Percentiles rank a stretch among this genome's conserved stretches.
Conservation (phyloP, 306 rosid species). For the Dicorynia guianensis region DNA sequence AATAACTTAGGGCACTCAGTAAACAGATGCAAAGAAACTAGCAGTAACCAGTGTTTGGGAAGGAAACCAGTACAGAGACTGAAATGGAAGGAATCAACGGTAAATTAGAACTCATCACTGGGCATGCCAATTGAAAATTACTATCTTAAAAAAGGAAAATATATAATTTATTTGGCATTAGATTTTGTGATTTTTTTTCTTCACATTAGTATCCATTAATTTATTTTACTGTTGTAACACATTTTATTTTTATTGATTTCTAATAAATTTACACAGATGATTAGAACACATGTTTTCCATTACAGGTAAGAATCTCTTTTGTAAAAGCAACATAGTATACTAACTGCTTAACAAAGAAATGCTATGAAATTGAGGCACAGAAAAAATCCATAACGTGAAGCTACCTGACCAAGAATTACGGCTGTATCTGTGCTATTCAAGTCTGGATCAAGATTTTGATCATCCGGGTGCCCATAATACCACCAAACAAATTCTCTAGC, state of each 20-base stretch:
- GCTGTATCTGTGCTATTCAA: conserved; percentile 80
- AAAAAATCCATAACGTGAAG: conserved; percentile 18
- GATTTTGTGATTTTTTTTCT: no score
- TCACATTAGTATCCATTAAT: no score
- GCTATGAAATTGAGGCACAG: conserved; percentile 5
- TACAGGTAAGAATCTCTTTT: background rate
- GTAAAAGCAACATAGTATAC: conserved; percentile 9
- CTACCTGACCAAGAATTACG: conserved; percentile 95
- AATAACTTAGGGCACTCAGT: background rate
- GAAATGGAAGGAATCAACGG: background rate
- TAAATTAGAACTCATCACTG: conserved; percentile 17
- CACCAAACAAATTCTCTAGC: conserved; percentile 99
- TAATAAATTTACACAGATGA: no score
- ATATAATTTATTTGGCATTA: no score
- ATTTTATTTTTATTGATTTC: no score
- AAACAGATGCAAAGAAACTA: conserved; percentile 14
- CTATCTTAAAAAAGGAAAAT: conserved; percentile 13
- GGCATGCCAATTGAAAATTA: conserved; percentile 16
- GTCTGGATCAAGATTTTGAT: conserved; percentile 71
- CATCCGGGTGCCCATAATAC: conserved; percentile 97
- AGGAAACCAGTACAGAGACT: conserved; percentile 12
- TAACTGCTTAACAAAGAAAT: conserved; percentile 2
- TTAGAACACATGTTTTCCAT: no score
- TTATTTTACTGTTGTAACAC: no score
- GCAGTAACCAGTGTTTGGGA: background rate